Evolutionary conservation across 176 grass and related monocot genomes (phyloP).

Genomic region (Lolium multiflorum): DNA sequence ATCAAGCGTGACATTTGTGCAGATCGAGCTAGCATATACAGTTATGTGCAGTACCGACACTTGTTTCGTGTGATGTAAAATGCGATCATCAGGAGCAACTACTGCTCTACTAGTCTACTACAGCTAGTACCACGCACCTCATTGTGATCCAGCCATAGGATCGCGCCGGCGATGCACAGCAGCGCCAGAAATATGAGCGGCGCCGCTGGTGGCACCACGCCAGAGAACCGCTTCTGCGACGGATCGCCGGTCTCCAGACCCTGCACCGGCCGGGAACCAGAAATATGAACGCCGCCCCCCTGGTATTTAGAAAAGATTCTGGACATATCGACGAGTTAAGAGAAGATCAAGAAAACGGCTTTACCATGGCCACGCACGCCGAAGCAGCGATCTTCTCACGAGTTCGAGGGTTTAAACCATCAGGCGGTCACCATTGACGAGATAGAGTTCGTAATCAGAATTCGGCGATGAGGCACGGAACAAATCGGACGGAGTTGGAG

Average conservation of each 20-base stretch:
- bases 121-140: slow-evolving; percentile 42
- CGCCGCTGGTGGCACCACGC: slow-evolving; percentile 42
- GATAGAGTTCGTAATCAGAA: not conserved
- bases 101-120: not conserved
- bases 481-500: slow-evolving; percentile 11
- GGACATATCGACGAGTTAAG: too few species aligned
- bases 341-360: too few species aligned
- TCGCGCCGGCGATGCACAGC: slow-evolving; percentile 47
- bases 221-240: slow-evolving; percentile 52
- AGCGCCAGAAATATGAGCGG: slow-evolving; percentile 50
- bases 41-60: not conserved
- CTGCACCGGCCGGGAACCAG: slow-evolving; percentile 40
- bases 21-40: not conserved
- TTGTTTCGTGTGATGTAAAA: not conserved
- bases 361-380: too few species aligned
- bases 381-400: too few species aligned
- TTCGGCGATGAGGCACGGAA: not conserved
- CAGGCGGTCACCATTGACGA: slow-evolving; percentile 5
- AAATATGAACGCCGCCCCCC: not conserved
- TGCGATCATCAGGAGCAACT: not conserved
- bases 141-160: slow-evolving; percentile 52
- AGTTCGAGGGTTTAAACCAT: too few species aligned
- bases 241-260: slow-evolving; percentile 40
- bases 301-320: too few species aligned
- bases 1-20: not conserved